A percentile compares a stretch with the other conserved stretches of the same genome.
phyloP scores from a whole-genome alignment of 257 asterid species.

The Solanum paucissectum region DNA sequence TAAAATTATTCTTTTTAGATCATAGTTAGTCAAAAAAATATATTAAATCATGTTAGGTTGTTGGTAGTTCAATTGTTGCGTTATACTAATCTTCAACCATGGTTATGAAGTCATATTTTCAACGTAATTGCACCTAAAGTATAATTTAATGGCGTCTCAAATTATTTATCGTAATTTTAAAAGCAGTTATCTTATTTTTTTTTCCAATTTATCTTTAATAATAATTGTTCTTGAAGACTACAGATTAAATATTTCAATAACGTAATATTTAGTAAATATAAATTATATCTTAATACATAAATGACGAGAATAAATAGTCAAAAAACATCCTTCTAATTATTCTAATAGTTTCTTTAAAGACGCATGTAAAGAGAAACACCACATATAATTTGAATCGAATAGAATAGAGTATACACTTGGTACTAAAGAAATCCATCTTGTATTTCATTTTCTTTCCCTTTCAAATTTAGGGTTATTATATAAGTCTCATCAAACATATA shows the following conservation, averaged over 20 bases:
- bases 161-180: neutral
- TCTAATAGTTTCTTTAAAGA: neutral
- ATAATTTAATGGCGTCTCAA: neutral
- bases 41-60: neutral
- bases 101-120: neutral
- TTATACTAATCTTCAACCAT: neutral
- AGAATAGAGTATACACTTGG: no score
- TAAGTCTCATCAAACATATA: no score
- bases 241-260: neutral
- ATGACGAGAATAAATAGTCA: neutral
- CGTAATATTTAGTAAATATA: neutral
- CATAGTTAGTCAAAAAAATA: neutral
- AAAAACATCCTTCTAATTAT: neutral
- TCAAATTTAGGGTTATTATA: neutral
- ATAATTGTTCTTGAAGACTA: neutral
- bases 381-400: no score
- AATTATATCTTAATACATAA: neutral
- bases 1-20: neutral
- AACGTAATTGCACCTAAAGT: neutral
- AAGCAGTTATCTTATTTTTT: neutral
- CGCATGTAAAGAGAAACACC: neutral
- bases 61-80: neutral
- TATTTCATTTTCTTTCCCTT: neutral
- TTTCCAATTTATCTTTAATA: neutral
- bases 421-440: neutral